Evolutionary conservation across 1,284 basidiomycete species (phyloP).

Genomic region (Jaminaea rosea): DNA sequence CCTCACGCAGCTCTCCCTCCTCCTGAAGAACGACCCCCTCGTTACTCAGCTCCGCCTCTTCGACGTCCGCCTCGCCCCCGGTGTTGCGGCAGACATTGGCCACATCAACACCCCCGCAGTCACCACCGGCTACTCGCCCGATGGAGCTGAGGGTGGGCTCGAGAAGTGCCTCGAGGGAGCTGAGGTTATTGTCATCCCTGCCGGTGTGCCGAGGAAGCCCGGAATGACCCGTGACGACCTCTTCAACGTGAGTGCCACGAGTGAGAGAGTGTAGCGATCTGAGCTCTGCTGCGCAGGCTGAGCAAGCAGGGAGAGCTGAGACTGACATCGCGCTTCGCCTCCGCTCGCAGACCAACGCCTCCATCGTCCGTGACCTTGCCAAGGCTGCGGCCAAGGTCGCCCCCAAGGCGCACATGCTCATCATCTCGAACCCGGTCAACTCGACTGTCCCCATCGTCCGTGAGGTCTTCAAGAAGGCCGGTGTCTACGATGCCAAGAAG

Average conservation of each 20-base stretch:
- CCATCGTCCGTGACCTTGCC: slow-evolving; percentile 92
- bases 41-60: slow-evolving; percentile 58
- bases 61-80: slow-evolving; percentile 44
- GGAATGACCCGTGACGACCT: slow-evolving; percentile 94
- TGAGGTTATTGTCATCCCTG: slow-evolving; percentile 90
- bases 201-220: slow-evolving; percentile 58
- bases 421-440: slow-evolving; percentile 76
- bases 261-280: not conserved
- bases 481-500: slow-evolving; percentile 73
- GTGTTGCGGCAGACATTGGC: slow-evolving; percentile 51
- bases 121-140: slow-evolving; percentile 65
- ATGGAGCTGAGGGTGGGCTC: slow-evolving; percentile 61
- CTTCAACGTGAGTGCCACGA: slow-evolving; percentile 68
- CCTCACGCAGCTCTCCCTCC: slow-evolving; percentile 57
- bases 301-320: not conserved
- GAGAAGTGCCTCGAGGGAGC: slow-evolving; percentile 75
- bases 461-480: slow-evolving; percentile 80
- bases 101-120: slow-evolving; percentile 85
- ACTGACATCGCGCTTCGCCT: not conserved
- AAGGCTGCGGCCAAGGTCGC: slow-evolving; percentile 73
- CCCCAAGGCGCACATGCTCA: slow-evolving; percentile 80
- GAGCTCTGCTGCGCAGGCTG: not conserved
- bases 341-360: slow-evolving; percentile 67
- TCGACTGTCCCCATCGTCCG: slow-evolving; percentile 94
- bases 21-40: slow-evolving; percentile 75